Base-by-base conservation (phyloP, 768 basidiomycete genomes). In the Amyloporia xantha region DNA sequence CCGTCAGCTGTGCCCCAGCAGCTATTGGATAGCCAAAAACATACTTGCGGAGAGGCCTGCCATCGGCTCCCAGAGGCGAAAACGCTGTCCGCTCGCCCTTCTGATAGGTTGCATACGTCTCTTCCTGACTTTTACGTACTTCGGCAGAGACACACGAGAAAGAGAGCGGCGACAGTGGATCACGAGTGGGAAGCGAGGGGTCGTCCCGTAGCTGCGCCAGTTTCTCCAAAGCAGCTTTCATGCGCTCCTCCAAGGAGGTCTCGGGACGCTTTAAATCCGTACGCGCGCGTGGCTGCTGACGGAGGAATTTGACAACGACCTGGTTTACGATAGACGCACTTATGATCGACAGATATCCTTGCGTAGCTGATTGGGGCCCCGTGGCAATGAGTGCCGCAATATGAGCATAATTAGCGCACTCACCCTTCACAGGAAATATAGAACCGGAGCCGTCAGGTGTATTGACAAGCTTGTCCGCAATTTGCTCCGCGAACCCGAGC, bases 361-460 rank as follows among this genome's bases (percentile, higher is more conserved):
- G 67, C 46, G 71, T 19, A 3, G 53, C 57, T 61, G 40, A 3
- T 15, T 17, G 20, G 33, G 19, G 2, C 19, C 24, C 6, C 10
- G 15, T 35, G 38, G 27, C 12, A 7, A 36, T 30, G 26, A 42
- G 6, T 30, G 33, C 26, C 47, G 47, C 20, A 21, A 26, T 36
- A 28, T 20, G 37, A 5, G 41, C 19, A 30, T 42, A 47, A 44
- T n/a, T n/a, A n/a, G 47, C 42, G 20, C 40, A 46, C 47, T 52
- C 33, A 84, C 86, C 82, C 74, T 77, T 83, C 36, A 88, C 74
- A 20, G 73, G 68, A 52, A 78, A 84, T 1, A 86, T 53, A 5
- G 75, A 62, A 37, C 78, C 72, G 42, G 48, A 17, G 28, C 77
- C 79, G 5, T 64, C 66, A 33, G 70, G 68, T 2, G 72, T 76